These are phyloP conservation scores for Apophysomyces sp. DNA, from an alignment of 371 early-diverging fungal species.

Conservation along the genomic window DNA sequence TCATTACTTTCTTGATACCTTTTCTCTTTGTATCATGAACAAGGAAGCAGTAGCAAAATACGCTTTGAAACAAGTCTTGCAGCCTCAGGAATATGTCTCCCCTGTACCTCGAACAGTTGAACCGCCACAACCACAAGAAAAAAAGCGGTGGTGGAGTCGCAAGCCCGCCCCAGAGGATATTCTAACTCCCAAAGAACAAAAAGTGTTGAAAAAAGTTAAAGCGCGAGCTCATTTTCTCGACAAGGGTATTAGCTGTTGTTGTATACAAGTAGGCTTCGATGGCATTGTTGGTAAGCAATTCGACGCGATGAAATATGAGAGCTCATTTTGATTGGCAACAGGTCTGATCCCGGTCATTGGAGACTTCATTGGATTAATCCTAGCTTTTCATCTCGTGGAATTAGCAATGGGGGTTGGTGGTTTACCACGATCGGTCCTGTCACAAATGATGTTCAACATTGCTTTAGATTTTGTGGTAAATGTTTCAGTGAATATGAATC, in stretches of 20 bases:
- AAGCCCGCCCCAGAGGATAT: constrained; percentile 2
- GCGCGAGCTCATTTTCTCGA: constrained; percentile 16
- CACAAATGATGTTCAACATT: constrained; percentile 32
- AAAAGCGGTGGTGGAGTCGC: constrained; percentile 12
- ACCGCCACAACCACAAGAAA: background rate
- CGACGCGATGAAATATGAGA: background rate
- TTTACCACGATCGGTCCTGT: constrained; percentile 16
- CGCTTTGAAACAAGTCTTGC: background rate
- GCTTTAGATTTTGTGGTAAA: constrained; percentile 29
- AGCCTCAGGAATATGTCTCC: background rate
- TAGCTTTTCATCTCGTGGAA: constrained; percentile 22
- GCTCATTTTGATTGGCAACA: background rate
- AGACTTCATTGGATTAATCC: constrained; percentile 28
- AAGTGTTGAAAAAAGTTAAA: constrained; percentile 19
- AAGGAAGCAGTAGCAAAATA: background rate
- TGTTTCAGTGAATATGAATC: background rate
- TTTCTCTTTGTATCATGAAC: background rate
- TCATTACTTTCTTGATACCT: background rate
- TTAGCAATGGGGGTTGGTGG: constrained; percentile 13
- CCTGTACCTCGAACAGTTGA: background rate
- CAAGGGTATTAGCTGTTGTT: constrained; percentile 21
- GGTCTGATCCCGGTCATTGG: constrained; percentile 32
- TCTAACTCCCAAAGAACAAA: constrained; percentile 8
- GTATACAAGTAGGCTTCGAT: constrained; percentile 27
- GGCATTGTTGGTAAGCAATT: constrained; percentile 24